A percentile compares a stretch with the other conserved stretches of the same genome.
Evolutionary conservation across 1,284 basidiomycete species (phyloP).

Genomic region (Malassezia furfur): DNA sequence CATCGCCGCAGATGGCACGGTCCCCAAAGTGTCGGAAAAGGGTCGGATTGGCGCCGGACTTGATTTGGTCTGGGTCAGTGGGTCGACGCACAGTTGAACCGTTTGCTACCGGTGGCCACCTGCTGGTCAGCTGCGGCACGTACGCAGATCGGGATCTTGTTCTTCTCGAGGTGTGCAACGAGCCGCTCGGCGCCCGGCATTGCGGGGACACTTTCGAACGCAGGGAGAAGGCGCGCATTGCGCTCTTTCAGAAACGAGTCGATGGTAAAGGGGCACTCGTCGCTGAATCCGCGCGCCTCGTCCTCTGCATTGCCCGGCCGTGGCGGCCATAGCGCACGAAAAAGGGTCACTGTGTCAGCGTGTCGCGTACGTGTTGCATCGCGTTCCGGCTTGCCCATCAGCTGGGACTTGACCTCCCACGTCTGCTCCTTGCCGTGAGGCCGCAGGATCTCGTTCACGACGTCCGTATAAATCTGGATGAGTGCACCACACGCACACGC

Average conservation of each 20-base stretch:
- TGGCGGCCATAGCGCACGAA: slow-evolving; percentile 39
- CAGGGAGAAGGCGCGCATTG: slow-evolving; percentile 34
- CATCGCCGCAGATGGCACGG: slow-evolving; percentile 44
- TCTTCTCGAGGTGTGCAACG: slow-evolving; percentile 38
- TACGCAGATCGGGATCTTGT: slow-evolving; percentile 40
- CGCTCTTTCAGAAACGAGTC: slow-evolving; percentile 38
- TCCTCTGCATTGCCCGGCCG: slow-evolving; percentile 12
- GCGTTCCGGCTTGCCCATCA: slow-evolving; percentile 47
- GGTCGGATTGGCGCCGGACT: slow-evolving; percentile 27
- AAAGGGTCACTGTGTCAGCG: slow-evolving; percentile 23
- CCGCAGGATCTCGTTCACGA: slow-evolving; percentile 44
- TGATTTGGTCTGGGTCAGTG: slow-evolving; percentile 29
- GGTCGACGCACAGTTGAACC: slow-evolving; percentile 29
- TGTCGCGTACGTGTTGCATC: slow-evolving; percentile 32
- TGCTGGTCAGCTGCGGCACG: background rate
- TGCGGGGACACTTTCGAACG: slow-evolving; percentile 38
- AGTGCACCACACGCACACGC: slow-evolving; percentile 11
- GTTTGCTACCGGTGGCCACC: slow-evolving; percentile 44
- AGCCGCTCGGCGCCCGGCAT: slow-evolving; percentile 45
- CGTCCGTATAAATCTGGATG: slow-evolving; percentile 38
- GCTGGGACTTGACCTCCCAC: slow-evolving; percentile 47
- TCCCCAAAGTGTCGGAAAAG: slow-evolving; percentile 38
- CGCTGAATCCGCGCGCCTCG: slow-evolving; percentile 18
- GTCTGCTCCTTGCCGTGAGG: slow-evolving; percentile 47
- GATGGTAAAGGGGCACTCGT: slow-evolving; percentile 44